phyloP scores from a whole-genome alignment of 139 green algal species.

The Chlamydomonas incerta region DNA sequence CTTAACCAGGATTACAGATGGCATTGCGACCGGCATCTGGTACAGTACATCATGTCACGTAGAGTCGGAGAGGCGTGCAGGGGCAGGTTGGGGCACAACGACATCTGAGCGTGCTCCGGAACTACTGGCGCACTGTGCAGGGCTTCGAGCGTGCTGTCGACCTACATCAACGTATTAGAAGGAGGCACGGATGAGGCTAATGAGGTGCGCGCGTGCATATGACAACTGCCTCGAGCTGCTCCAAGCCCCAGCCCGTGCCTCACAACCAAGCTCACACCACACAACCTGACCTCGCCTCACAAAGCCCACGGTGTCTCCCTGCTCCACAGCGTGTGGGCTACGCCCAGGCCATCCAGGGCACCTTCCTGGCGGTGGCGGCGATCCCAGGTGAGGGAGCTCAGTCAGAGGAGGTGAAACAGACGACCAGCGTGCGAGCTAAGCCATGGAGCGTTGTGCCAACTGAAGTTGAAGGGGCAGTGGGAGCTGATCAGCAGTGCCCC shows the following conservation, averaged over 20 bases:
- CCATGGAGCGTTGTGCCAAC: too few relatives aligned
- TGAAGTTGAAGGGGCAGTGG: too few relatives aligned
- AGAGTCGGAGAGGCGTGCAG: too few relatives aligned
- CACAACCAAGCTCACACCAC: too few relatives aligned
- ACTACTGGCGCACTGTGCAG: neutral
- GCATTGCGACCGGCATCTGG: slow-evolving; percentile 57
- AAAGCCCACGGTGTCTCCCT: neutral
- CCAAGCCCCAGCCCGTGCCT: too few relatives aligned
- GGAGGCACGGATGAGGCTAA: slow-evolving; percentile 43
- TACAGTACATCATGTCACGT: neutral
- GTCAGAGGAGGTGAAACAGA: too few relatives aligned
- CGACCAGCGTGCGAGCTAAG: too few relatives aligned
- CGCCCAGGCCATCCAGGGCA: slow-evolving; percentile 44
- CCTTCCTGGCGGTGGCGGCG: slow-evolving; percentile 43
- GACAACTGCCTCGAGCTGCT: too few relatives aligned
- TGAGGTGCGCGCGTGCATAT: too few relatives aligned
- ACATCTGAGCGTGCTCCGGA: neutral
- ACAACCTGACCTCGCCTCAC: too few relatives aligned
- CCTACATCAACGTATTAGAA: slow-evolving; percentile 44
- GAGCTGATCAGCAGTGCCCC: too few relatives aligned
- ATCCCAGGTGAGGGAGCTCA: slow-evolving; percentile 36
- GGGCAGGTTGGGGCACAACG: neutral
- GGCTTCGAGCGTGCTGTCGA: slow-evolving; percentile 26
- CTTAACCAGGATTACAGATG: slow-evolving; percentile 35
- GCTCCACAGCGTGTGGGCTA: slow-evolving; percentile 23